phyloP scores from a whole-genome alignment of 2,329 filamentous ascomycete genomes.

The Orbilia brochopaga region DNA sequence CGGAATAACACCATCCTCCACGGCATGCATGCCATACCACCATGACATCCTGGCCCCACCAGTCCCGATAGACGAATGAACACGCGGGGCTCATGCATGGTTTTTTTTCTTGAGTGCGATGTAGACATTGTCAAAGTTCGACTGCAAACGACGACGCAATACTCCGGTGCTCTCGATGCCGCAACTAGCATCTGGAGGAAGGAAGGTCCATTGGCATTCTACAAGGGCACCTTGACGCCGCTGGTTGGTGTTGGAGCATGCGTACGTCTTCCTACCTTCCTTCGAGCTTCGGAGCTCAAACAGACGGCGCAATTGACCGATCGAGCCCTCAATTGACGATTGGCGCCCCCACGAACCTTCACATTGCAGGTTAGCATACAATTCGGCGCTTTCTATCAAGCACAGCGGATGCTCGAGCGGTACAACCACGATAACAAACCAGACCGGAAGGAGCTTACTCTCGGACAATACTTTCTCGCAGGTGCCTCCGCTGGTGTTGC shows the following conservation, averaged over 20 bases:
- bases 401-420: conserved; percentile 81
- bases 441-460: conserved; percentile 66
- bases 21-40: too few relatives aligned
- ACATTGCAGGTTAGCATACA: conserved; percentile 71
- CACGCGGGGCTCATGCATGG: conserved; percentile 55
- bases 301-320: not conserved
- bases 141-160: conserved; percentile 84
- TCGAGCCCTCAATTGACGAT: conserved; percentile 28
- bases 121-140: conserved; percentile 94
- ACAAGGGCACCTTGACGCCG: conserved; percentile 95
- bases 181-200: conserved; percentile 83
- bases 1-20: conserved; percentile 7
- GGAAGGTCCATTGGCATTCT: conserved; percentile 90
- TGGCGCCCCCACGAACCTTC: conserved; percentile 58
- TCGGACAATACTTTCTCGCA: conserved; percentile 84
- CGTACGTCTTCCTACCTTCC: conserved; percentile 61
- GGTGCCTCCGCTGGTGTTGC: conserved; percentile 91
- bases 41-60: too few relatives aligned
- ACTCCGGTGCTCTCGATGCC: conserved; percentile 78
- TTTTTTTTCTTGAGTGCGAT: conserved; percentile 11
- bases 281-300: conserved; percentile 28
- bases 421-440: conserved; percentile 66
- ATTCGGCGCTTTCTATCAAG: conserved; percentile 95
- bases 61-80: conserved; percentile 51
- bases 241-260: conserved; percentile 95